Evolutionary conservation across 192 early-diverging fungal species (phyloP).

Genomic region (Obelidium mucronatum): DNA sequence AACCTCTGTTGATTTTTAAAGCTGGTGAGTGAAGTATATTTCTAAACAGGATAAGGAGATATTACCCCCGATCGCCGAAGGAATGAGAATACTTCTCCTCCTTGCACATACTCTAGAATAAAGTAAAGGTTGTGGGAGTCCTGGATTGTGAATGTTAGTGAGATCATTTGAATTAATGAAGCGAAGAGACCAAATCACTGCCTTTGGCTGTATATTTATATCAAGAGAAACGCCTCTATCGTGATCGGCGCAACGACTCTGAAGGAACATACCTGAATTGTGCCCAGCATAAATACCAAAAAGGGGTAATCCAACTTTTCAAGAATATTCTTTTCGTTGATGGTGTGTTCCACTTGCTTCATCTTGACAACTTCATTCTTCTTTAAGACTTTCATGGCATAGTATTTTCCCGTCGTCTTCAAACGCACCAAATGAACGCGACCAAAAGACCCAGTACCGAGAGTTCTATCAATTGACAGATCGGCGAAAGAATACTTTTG

Average conservation of each 20-base stretch:
- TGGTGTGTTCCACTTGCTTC: slow-evolving; percentile 97
- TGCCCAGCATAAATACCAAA: slow-evolving; percentile 91
- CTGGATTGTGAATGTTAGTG: slow-evolving; percentile 52
- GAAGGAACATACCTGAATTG: slow-evolving; percentile 71
- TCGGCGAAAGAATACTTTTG: slow-evolving; percentile 68
- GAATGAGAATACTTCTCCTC: slow-evolving; percentile 97
- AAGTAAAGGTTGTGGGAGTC: slow-evolving; percentile 92
- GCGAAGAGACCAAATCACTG: neutral
- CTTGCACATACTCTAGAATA: slow-evolving; percentile 94
- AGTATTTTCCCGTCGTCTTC: slow-evolving; percentile 80
- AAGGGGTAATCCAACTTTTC: slow-evolving; percentile 89
- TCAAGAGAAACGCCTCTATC: neutral
- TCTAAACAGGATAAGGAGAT: too few species aligned
- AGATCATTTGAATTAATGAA: slow-evolving; percentile 1
- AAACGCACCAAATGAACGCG: slow-evolving; percentile 92
- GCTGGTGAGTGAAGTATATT: neutral
- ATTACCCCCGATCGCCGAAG: slow-evolving; percentile 82
- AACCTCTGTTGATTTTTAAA: slow-evolving; percentile 67
- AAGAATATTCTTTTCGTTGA: slow-evolving; percentile 95
- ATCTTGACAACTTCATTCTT: slow-evolving; percentile 93
- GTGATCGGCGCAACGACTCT: neutral
- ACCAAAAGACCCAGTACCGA: slow-evolving; percentile 97
- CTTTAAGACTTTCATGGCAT: slow-evolving; percentile 96
- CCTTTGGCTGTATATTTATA: neutral
- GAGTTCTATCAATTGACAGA: slow-evolving; percentile 84